phyloP scores from a whole-genome alignment of 2,329 filamentous ascomycete species.

The Clarireedia homoeocarpa region DNA sequence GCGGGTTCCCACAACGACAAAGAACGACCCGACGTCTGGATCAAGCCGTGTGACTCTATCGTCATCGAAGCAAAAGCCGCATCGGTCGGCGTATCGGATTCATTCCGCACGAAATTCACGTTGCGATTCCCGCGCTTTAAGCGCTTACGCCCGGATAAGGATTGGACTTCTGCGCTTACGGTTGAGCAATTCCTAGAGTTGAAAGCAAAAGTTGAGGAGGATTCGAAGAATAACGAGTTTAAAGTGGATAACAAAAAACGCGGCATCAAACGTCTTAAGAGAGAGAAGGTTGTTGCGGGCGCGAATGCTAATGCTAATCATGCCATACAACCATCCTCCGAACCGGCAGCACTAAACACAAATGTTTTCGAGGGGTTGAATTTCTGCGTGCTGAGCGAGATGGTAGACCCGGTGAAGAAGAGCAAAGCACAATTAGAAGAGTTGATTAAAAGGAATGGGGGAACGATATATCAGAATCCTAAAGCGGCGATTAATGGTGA shows the following conservation, averaged over 20 bases:
- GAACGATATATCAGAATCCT: slow-evolving; percentile 67
- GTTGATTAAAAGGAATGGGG: slow-evolving; percentile 77
- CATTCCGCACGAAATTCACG: slow-evolving; percentile 70
- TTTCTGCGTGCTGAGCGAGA: slow-evolving; percentile 80
- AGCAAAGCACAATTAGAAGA: slow-evolving; percentile 72
- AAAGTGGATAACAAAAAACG: slow-evolving; percentile 59
- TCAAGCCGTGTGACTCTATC: slow-evolving; percentile 78
- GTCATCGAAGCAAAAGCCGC: slow-evolving; percentile 87
- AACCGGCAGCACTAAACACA: slow-evolving; percentile 50
- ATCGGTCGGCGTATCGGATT: slow-evolving; percentile 64
- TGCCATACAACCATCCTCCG: slow-evolving; percentile 19
- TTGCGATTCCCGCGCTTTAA: slow-evolving; percentile 90
- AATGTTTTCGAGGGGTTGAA: slow-evolving; percentile 67
- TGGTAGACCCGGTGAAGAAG: slow-evolving; percentile 60
- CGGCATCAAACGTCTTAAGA: slow-evolving; percentile 55
- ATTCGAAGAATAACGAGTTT: slow-evolving; percentile 67
- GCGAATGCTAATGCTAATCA: slow-evolving; percentile 42
- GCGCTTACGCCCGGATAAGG: slow-evolving; percentile 69
- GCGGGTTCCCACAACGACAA: slow-evolving; percentile 65
- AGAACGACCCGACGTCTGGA: slow-evolving; percentile 88
- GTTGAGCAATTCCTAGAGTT: slow-evolving; percentile 70
- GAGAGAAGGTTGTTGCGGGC: slow-evolving; percentile 64
- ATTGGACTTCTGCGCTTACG: slow-evolving; percentile 74
- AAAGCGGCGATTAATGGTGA: slow-evolving; percentile 32
- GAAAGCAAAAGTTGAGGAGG: slow-evolving; percentile 60